Base-by-base conservation (phyloP, 306 rosid species). In the Psophocarpus tetragonolobus region DNA sequence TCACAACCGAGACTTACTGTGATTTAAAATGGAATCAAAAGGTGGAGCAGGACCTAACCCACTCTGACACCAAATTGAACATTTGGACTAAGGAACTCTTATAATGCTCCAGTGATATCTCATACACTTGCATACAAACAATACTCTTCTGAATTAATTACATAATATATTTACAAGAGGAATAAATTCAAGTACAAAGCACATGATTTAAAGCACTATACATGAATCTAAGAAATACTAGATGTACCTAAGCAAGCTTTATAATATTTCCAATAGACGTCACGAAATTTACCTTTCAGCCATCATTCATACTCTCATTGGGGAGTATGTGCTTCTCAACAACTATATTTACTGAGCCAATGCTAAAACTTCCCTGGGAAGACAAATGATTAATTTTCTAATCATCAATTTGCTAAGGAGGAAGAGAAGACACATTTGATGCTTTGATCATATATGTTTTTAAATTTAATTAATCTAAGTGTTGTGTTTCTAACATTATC, bases 401-500 rank as follows among this genome's bases (percentile, higher is more conserved):
- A 65, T 44, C 58, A 39, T 29, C 74, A 15, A 53, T 53, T 83
- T 27, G n/a, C 45, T 3, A 27, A 13, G 12, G 6, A 8, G 39
- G 60, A 11, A 61, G 67, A 33, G 2, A 8, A 21, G 39, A 29
- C 38, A 33, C 21, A 27, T 54, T 42, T 61, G 15, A 24, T n/a
- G n/a, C n/a, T n/a, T n/a, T n/a, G n/a, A n/a, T n/a, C n/a, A 68
- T 67, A 60, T 45, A 8, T 3, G 8, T 41, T 63, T 64, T 67
- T 10, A 8, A 65, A 60, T 71, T 75, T 32, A 44, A 44, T 36
- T 82, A 8, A 20, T 50, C 3, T 15, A 12, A 56, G 14, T 74
- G 30, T 65, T 76, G 57, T 15, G 9, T 77, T 73, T 29, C 67
- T 68, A 44, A 73, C 61, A 68, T 81, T 50, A 58, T 73, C 58